phyloP scores from a whole-genome alignment of 2,329 filamentous ascomycete species.

The Alternaria brassicicola region DNA sequence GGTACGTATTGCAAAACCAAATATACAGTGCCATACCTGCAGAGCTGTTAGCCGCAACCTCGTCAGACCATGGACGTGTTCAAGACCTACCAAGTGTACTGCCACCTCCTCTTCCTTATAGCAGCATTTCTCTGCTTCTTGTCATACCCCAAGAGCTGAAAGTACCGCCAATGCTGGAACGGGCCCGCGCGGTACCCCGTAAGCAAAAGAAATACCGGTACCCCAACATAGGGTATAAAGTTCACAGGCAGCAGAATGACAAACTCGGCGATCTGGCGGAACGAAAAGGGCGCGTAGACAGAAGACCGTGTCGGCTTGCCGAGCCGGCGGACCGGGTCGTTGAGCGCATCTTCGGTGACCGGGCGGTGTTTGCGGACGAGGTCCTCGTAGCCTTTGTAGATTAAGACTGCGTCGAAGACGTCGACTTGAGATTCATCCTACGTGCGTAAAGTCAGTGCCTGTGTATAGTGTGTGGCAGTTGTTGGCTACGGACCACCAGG shows the following conservation, averaged over 20 bases:
- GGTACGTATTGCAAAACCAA: constrained; percentile 87
- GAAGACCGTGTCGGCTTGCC: constrained; percentile 79
- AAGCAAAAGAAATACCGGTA: constrained; percentile 83
- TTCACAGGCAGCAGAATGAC: constrained; percentile 73
- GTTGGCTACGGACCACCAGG: constrained; percentile 46
- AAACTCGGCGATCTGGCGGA: constrained; percentile 89
- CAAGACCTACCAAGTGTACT: constrained; percentile 75
- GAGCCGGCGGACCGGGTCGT: constrained; percentile 77
- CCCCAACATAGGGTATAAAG: constrained; percentile 81
- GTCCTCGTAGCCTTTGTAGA: constrained; percentile 73
- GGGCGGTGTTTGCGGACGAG: constrained; percentile 54
- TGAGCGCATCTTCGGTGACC: constrained; percentile 69
- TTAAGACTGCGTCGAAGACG: constrained; percentile 77
- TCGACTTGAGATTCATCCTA: constrained; percentile 75
- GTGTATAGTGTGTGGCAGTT: not conserved
- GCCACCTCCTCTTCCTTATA: constrained; percentile 71
- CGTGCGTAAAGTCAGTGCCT: not conserved
- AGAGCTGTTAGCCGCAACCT: constrained; percentile 9
- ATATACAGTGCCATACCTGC: constrained; percentile 81
- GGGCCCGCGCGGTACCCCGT: constrained; percentile 88
- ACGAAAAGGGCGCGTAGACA: constrained; percentile 84
- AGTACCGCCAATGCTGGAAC: constrained; percentile 90
- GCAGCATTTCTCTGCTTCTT: constrained; percentile 76
- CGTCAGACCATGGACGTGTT: not conserved
- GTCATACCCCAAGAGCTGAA: constrained; percentile 75